Evolutionary conservation across 306 rosid species (phyloP), one percentile per base, ranked within the genome.

Genomic region (Hylodesmum podocarpum): DNA sequence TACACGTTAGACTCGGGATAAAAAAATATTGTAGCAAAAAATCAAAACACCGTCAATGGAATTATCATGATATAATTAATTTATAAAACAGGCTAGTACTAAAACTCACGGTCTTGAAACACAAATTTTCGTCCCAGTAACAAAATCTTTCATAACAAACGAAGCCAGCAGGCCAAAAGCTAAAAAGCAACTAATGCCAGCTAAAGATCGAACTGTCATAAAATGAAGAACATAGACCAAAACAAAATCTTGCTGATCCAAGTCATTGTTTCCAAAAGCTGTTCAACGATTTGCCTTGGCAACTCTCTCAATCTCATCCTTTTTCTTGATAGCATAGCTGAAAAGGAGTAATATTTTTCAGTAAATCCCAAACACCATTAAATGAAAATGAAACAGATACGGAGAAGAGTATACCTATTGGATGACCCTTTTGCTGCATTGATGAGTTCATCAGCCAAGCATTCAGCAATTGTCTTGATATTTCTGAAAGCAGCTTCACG

Each of bases 341-440:
- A 49, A 76, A 71, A 3, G 64, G 24, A 53, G 40, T 6, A 50
- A 18, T 19, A 13, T 2, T 16, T 69, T 9, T 50, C 29, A 64
- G 72, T 5, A 47, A 47, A 21, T 3, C 41, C 21, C 16, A 46
- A 2, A 12, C 1, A 63, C 24, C n/a, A 37, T 8, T 3, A 2
- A 37, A 19, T n/a, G n/a, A n/a, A n/a, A n/a, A n/a, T n/a, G n/a
- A 62, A 62, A n/a, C 13, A 62, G 6, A 9, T 4, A 8, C 0
- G 9, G 11, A 3, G 24, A 22, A 5, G 15, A 7, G 2, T 21
- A 51, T 75, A 85, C 91, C 91, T 89, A 81, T 89, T 89, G 12
- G 93, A 89, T 51, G 93, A 89, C n/a, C 93, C 93, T 70, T 89
- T 89, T 7, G 93, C 93, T 0, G 93, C 93, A 33, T 89, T 89